These are phyloP conservation scores for Fomitopsis schrenkii DNA, from an alignment of 1,284 basidiomycete species.

Conservation along the genomic window DNA sequence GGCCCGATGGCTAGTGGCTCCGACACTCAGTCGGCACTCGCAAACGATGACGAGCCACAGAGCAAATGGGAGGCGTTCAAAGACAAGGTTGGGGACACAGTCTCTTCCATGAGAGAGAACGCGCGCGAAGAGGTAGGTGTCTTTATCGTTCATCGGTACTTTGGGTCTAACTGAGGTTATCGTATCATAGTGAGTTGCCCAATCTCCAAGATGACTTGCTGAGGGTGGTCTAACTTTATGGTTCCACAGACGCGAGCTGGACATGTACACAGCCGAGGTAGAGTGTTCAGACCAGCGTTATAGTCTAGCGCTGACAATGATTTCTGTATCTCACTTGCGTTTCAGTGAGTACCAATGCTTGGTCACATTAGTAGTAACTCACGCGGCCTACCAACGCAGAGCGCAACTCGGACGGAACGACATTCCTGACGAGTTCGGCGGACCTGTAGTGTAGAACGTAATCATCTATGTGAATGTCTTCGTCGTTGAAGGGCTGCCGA, in stretches of 20 bases:
- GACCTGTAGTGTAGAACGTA: neutral
- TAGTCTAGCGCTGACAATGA: neutral
- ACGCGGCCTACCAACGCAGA: neutral
- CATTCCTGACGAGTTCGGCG: conserved; percentile 6
- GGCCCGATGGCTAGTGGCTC: neutral
- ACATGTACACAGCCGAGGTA: neutral
- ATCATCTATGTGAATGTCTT: too few relatives aligned
- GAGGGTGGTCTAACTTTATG: neutral
- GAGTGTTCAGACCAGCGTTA: neutral
- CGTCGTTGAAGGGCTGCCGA: too few relatives aligned
- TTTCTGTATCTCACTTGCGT: neutral
- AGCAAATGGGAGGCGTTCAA: conserved; percentile 3
- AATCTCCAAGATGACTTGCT: neutral
- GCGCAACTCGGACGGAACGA: conserved; percentile 2
- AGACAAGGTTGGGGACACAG: conserved; percentile 1
- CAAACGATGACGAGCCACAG: neutral
- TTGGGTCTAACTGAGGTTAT: neutral
- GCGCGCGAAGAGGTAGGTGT: conserved; percentile 2
- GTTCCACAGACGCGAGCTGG: neutral
- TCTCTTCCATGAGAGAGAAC: conserved; percentile 3
- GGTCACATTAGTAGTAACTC: neutral
- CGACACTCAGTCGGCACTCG: neutral
- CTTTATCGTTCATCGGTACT: neutral
- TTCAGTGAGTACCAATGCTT: neutral
- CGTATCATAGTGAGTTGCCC: neutral